Percentiles rank a stretch among this genome's conserved stretches.
Conservation (phyloP, 1,284 basidiomycete species). For the Austroboletus novae-zelandiae region DNA sequence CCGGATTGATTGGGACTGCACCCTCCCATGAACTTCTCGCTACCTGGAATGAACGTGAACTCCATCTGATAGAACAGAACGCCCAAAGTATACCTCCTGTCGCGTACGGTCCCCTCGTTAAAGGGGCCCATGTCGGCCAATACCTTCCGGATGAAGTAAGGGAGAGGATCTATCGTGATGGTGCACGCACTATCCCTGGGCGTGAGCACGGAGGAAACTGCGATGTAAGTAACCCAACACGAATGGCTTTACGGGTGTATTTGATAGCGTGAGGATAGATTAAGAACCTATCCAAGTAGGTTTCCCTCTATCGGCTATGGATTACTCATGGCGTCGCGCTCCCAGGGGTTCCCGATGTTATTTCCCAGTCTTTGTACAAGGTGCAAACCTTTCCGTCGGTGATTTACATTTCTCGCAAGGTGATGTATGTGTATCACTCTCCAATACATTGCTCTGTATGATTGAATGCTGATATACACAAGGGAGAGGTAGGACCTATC, state of each 20-base stretch:
- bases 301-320: not conserved
- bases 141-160: conserved; percentile 48
- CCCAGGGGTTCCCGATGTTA: conserved; percentile 65
- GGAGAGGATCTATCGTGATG: conserved; percentile 62
- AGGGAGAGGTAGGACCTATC: conserved; percentile 50
- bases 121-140: conserved; percentile 70
- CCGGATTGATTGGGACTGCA: conserved; percentile 74
- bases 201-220: conserved; percentile 82
- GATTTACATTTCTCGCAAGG: conserved; percentile 83
- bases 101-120: conserved; percentile 60
- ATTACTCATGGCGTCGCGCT: not conserved
- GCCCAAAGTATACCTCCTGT: conserved; percentile 58
- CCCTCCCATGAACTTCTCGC: conserved; percentile 70
- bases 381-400: conserved; percentile 76
- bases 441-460: not conserved
- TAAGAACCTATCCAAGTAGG: conserved; percentile 66
- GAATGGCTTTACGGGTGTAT: not conserved
- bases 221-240: conserved; percentile 47
- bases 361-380: conserved; percentile 76
- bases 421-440: conserved; percentile 47
- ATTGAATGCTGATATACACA: conserved; percentile 1
- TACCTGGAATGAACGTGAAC: conserved; percentile 74
- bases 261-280: conserved; percentile 43
- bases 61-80: conserved; percentile 60
- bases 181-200: conserved; percentile 75